Evolutionary conservation across 768 basidiomycete genomes (phyloP), one percentile per base, ranked within the genome.

Genomic region (Rhodosporidiobolus sp.): DNA sequence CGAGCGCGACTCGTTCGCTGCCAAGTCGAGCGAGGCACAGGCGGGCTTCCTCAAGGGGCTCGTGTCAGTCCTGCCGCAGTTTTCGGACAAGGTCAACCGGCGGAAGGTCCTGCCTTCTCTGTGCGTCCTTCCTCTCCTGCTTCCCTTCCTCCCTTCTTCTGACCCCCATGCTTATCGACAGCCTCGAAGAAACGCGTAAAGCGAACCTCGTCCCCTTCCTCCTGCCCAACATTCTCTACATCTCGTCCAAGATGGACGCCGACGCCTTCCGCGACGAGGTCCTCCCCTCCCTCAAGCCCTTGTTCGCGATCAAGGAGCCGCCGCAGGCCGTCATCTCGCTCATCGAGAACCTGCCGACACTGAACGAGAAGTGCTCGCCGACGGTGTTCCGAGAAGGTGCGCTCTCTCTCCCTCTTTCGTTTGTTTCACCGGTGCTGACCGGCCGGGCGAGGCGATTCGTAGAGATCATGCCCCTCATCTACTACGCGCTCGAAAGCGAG

Each of bases 401-500:
- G 90, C 85, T 5, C 58, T 38, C 34, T 7, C 26, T 48, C 19
- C 3, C 28, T 26, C 46, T 56, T 30, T n/a, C 45, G 19, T 28
- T 65, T 54, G 24, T 28, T 20, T 48, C 52, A 26, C 52, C 58
- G 26, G 43, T 4, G 35, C 45, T 66, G 65, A 66, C 49, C n/a
- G n/a, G 24, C n/a, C 30, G 3, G 16, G n/a, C 24, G 3, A 5
- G 12, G 2, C 8, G 16, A 19, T 12, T 30, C 48, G 48, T 79
- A 97, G 95, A 93, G 83, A 91, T 99, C n/a, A 85, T 99, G 73
- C 92, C 94, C 0, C 84, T 99, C 50, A 90, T 99, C 26, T 99
- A 99, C 80, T 91, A 92, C 79, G 93, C 96, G 2, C 84, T 99
- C 60, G 96, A 97, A 73, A 91, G 91, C n/a, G 96, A 98, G 61